These are phyloP conservation scores for Citrus reticulata DNA, from an alignment of 345 rosid genomes.

Conservation along the genomic window DNA sequence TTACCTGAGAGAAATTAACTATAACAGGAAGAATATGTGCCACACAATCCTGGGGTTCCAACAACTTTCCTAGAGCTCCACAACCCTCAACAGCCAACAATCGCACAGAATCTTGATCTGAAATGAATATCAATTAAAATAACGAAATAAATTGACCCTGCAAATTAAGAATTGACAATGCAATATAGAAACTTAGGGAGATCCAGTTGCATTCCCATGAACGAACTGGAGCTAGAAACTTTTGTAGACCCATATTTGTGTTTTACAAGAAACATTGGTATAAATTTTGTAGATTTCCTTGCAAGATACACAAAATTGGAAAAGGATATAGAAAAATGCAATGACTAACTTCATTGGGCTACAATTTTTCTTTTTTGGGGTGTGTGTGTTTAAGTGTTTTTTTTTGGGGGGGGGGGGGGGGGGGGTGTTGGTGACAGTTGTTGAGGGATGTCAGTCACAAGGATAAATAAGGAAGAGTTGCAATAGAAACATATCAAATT, in stretches of 20 bases:
- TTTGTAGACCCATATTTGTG: not conserved
- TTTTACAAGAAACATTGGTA: not conserved
- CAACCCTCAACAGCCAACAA: constrained; percentile 83
- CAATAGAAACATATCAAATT: not conserved
- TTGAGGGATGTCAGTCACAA: not conserved
- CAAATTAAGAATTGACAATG: not conserved
- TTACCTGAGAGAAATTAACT: constrained; percentile 81
- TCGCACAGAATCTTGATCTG: constrained; percentile 82
- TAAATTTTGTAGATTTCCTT: not conserved
- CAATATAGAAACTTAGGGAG: not conserved
- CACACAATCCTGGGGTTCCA: constrained; percentile 74
- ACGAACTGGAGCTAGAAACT: not conserved
- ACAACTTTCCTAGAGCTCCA: constrained; percentile 70
- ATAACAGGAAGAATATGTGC: constrained; percentile 69
- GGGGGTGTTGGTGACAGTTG: too few relatives aligned
- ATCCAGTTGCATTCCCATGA: not conserved
- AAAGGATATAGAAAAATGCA: not conserved
- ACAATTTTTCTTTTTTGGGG: not conserved
- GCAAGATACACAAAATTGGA: not conserved
- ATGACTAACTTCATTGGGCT: not conserved
- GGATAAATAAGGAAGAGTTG: not conserved
- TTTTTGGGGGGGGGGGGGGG: too few relatives aligned
- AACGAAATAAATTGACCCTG: not conserved
- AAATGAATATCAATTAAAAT: constrained; percentile 10
- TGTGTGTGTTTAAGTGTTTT: not conserved